A percentile compares a stretch with the other conserved stretches of the same genome.
phyloP scores from a whole-genome alignment of 768 basidiomycete species.

The Tulasnella sp. region DNA sequence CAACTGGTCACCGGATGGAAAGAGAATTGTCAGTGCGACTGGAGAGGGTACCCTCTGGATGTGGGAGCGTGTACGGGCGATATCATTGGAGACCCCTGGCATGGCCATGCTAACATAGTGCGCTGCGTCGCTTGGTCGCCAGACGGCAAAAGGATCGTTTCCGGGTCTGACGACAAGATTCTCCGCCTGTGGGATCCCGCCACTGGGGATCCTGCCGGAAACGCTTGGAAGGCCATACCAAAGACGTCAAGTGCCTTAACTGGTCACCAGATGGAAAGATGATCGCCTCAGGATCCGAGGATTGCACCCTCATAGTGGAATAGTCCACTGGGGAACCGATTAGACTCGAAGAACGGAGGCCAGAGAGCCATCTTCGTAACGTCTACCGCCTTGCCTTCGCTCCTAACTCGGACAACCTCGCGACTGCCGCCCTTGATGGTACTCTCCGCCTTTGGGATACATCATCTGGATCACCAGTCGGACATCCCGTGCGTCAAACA shows the following conservation, averaged over 20 bases:
- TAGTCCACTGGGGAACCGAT: not conserved
- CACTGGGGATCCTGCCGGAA: too few relatives aligned
- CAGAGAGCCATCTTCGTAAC: not conserved
- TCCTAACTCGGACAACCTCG: not conserved
- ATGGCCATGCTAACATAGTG: too few relatives aligned
- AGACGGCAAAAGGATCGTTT: too few relatives aligned
- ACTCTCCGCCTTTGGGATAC: not conserved
- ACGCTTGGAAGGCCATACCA: too few relatives aligned
- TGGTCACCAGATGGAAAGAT: too few relatives aligned
- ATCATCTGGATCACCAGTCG: not conserved
- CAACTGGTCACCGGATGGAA: not conserved
- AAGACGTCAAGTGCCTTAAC: too few relatives aligned
- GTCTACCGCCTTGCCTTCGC: too few relatives aligned
- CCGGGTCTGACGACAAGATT: too few relatives aligned
- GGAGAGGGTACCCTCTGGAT: not conserved
- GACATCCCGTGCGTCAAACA: not conserved
- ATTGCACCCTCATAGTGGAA: not conserved
- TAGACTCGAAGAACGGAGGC: not conserved
- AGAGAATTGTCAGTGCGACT: not conserved
- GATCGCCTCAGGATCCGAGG: too few relatives aligned
- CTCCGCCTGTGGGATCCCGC: too few relatives aligned
- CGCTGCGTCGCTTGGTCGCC: too few relatives aligned
- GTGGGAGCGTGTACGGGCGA: not conserved
- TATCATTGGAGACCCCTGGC: not conserved
- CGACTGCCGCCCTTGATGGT: not conserved